Evolutionary conservation across 768 basidiomycete species (phyloP).

Genomic region (Tylopilus balloui): DNA sequence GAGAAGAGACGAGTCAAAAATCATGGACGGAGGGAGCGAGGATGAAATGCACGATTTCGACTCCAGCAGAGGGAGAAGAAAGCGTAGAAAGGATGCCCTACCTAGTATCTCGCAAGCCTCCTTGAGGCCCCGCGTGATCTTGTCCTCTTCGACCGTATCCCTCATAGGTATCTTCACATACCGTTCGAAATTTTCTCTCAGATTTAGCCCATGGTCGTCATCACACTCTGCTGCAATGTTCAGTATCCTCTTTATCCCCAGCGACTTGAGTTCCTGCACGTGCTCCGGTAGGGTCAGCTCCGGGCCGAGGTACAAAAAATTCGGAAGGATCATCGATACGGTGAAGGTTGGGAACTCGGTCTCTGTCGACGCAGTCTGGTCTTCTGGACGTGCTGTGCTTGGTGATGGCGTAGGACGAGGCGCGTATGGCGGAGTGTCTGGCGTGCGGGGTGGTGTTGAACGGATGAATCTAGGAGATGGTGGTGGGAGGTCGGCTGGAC

Average conservation of each 20-base stretch:
- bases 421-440: constrained; percentile 35
- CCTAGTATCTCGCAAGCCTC: constrained; percentile 86
- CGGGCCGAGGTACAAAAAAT: constrained; percentile 88
- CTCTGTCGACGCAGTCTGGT: constrained; percentile 22
- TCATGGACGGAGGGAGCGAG: background rate
- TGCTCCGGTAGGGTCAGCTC: constrained; percentile 75
- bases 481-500: constrained; percentile 37
- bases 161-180: constrained; percentile 90
- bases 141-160: constrained; percentile 93
- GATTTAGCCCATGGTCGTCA: constrained; percentile 66
- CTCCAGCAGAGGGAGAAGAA: background rate
- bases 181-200: constrained; percentile 71
- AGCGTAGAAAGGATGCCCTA: constrained; percentile 38
- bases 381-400: constrained; percentile 58
- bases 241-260: constrained; percentile 83
- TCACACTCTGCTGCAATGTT: constrained; percentile 93
- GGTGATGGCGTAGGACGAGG: constrained; percentile 42
- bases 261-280: constrained; percentile 61
- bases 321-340: constrained; percentile 89
- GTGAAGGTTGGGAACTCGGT: constrained; percentile 64
- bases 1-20: background rate
- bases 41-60: constrained; percentile 5
- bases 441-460: constrained; percentile 37
- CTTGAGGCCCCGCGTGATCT: constrained; percentile 72
- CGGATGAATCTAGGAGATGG: constrained; percentile 22